phyloP scores from a whole-genome alignment of 352 stramenopile genomes.

The Sclerospora graminicola region DNA sequence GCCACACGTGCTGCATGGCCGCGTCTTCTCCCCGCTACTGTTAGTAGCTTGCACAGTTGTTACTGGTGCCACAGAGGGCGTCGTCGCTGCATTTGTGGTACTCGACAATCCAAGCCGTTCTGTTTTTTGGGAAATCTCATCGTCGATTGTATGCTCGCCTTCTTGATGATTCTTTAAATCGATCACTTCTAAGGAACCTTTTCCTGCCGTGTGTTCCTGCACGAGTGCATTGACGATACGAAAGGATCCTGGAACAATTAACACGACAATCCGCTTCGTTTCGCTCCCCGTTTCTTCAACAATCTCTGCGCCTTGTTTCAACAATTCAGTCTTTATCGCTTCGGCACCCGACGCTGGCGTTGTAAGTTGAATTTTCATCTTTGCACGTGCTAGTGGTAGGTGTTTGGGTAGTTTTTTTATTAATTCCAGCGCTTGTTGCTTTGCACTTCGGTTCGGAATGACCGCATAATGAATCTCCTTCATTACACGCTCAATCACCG shows the following conservation, averaged over 20 bases:
- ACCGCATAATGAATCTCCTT: constrained; percentile 93
- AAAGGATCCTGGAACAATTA: constrained; percentile 72
- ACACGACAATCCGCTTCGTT: constrained; percentile 45
- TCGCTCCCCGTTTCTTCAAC: constrained; percentile 53
- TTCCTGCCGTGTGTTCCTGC: constrained; percentile 38
- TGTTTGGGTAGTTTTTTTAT: constrained; percentile 90
- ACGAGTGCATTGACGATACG: constrained; percentile 65
- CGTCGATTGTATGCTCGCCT: constrained; percentile 85
- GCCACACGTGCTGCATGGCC: constrained; percentile 88
- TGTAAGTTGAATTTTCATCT: constrained; percentile 92
- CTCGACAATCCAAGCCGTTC: constrained; percentile 46
- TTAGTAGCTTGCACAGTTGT: constrained; percentile 1
- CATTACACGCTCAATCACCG: constrained; percentile 95
- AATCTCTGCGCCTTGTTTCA: constrained; percentile 56
- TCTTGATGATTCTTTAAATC: constrained; percentile 89
- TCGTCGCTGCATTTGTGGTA: constrained; percentile 7
- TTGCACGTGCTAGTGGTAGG: constrained; percentile 93
- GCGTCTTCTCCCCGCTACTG: constrained; percentile 32
- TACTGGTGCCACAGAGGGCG: constrained; percentile 2
- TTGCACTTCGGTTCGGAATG: constrained; percentile 90
- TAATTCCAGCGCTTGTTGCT: constrained; percentile 95
- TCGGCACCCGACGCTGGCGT: constrained; percentile 34
- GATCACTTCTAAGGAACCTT: constrained; percentile 86
- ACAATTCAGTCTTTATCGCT: constrained; percentile 46
- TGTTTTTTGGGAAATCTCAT: constrained; percentile 85